Evolutionary conservation across 805 yeast genomes (phyloP), one percentile per base, ranked within the genome.

Genomic region (Ogataea pini): DNA sequence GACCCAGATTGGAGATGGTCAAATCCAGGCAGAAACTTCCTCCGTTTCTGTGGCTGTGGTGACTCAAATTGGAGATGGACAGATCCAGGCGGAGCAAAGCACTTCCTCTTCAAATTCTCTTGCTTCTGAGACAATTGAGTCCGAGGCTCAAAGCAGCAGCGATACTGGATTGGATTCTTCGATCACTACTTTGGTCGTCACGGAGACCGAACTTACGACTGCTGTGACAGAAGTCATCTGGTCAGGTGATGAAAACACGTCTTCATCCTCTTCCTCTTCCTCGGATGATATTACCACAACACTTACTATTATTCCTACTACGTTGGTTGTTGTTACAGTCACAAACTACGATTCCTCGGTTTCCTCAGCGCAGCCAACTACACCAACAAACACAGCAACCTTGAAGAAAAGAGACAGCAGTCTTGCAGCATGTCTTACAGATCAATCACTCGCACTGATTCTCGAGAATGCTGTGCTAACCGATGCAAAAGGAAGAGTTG

Each of bases 401-500:
- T 56, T 64, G 41, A 51, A 62, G 24, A 54, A 53, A 64, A 50
- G 54, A 44, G 59, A 58, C 38, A 57, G 56, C 19, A 31, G 42
- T 12, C 51, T 65, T 28, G 67, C 62, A 28, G 65, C 82, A 31
- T 80, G 87, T 68, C 62, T 71, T 44, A 67, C 73, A 42, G 68
- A 68, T 37, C 69, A 73, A 54, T 71, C 86, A 37, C 73, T 86
- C 61, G 71, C 82, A 37, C 72, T 85, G 76, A 71, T 75, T 31
- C 75, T 86, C 61, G 68, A 72, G 32, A 71, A 61, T 17, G 69
- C 81, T 56, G 61, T 79, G 42, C 72, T 86, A 60, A 76, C 71
- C 10, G 92, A 85, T 61, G 63, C 76, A 29, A 56, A 71, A 52
- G 86, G 86, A 40, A 81, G 92, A 77, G 70, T 85, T 56, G 91